phyloP scores from a whole-genome alignment of 352 stramenopile species.

The Phytopythium mirpurense region DNA sequence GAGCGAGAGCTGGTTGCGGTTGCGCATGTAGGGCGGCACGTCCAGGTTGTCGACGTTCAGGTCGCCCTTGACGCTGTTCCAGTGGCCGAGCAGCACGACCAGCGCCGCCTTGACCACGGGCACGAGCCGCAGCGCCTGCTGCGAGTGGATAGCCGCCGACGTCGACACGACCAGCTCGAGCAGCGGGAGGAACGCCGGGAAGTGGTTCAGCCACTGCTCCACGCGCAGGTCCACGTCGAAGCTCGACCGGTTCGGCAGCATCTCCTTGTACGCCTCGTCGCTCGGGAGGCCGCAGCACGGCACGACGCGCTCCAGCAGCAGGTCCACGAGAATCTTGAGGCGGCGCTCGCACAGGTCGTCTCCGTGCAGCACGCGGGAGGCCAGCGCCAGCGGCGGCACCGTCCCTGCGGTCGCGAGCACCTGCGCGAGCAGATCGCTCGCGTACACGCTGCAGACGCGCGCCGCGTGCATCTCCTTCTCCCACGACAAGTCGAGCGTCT shows the following conservation, averaged over 20 bases:
- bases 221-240: slow-evolving; percentile 77
- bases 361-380: slow-evolving; percentile 12
- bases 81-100: slow-evolving; percentile 71
- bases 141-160: slow-evolving; percentile 29
- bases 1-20: slow-evolving; percentile 59
- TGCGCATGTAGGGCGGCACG: slow-evolving; percentile 79
- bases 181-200: slow-evolving; percentile 63
- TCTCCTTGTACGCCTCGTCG: slow-evolving; percentile 82
- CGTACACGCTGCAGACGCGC: slow-evolving; percentile 47
- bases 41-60: slow-evolving; percentile 60
- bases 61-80: slow-evolving; percentile 79
- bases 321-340: slow-evolving; percentile 51
- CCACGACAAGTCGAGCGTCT: slow-evolving; percentile 66
- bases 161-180: slow-evolving; percentile 38
- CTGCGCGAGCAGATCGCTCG: slow-evolving; percentile 45
- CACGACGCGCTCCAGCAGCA: slow-evolving; percentile 70
- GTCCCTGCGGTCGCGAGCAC: slow-evolving; percentile 26
- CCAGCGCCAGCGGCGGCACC: slow-evolving; percentile 7
- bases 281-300: slow-evolving; percentile 71
- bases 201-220: slow-evolving; percentile 84
- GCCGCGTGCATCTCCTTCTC: slow-evolving; percentile 63
- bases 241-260: slow-evolving; percentile 74
- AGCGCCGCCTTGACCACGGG: slow-evolving; percentile 71
- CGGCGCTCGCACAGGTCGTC: slow-evolving; percentile 40
- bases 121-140: slow-evolving; percentile 49